Evolutionary conservation across 2,329 filamentous ascomycete species (phyloP), one percentile per base, ranked within the genome.

Genomic region (Fonsecaea nubica): DNA sequence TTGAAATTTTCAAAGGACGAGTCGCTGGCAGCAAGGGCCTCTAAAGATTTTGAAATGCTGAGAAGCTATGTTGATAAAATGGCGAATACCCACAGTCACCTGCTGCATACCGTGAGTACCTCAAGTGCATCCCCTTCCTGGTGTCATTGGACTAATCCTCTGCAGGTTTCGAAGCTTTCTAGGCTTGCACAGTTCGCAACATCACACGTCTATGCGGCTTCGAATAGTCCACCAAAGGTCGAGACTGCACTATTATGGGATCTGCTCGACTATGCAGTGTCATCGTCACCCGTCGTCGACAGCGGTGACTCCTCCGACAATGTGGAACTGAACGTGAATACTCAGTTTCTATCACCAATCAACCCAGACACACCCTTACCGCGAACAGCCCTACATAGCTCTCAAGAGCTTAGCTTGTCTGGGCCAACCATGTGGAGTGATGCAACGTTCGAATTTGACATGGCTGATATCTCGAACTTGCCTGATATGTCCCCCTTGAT

Each of bases 261-360:
- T 59, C 55, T 71, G 12, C 65, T 71, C 15, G 69, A 71, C 53
- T 71, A 71, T 58, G 67, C 67, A 12, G 67, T 65, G 13, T 71
- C 69, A 2, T 68, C 69, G 8, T 66, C 67, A 10, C 65, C 63
- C 3, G 48, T 42, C 4, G 56, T 62, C 15, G 61, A 62, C 50
- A 57, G 36, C 33, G 64, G 64, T 15, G 65, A 59, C 12, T 58
- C 62, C 4, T 69, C 64, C 3, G 65, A 65, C 36, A 59, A 65
- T 40, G 67, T 71, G 7, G 69, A 71, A 32, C 50, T 71, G 30
- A 68, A 63, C 32, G 67, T 71, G 30, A 69, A 71, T 32, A 69
- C 67, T 25, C 69, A 71, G 30, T 69, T 68, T 54, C 69, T 71
- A n/a, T 65, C 59, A 25, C 67, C 69, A 13, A 38, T 65, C 21